Base-by-base conservation (phyloP, 2,329 filamentous ascomycete species). In the Calonectria hawksworthii region DNA sequence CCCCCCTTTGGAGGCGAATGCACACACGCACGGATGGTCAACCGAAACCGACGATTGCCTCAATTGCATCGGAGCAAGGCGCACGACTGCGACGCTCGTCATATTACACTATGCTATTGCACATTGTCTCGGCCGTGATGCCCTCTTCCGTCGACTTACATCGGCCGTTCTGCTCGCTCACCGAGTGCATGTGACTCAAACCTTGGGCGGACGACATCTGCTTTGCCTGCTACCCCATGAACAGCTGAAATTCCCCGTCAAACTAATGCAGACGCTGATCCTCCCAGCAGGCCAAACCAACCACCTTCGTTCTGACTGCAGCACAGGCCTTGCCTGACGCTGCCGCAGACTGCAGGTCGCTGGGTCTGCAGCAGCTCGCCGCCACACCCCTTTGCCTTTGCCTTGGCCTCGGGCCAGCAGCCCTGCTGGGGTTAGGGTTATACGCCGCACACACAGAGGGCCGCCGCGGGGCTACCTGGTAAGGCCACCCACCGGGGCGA, bases 231-330 rank as follows among this genome's bases (percentile, higher is more conserved):
- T 74, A 67, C 69, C 63, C 78, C 79, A 81, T 81, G 79, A 74
- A 75, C 75, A 81, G 79, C 79, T 81, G 79, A 80, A 79, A 52
- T 74, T 66, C 68, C 72, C 77, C 74, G 51, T 47, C 69, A 72
- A 70, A 66, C 78, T 75, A 80, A 75, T 79, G 76, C 76, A 68
- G 61, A 67, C 68, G 73, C 72, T 69, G 73, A 77, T 75, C 72
- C 75, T 61, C 34, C 68, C 59, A 44, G 38, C 63, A 67, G 18
- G 23, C 72, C 34, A 47, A 23, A 65, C 36, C 71, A 70, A 74
- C 52, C 64, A 61, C 44, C 36, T 36, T 44, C 38, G 28, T 59
- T 68, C 65, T 61, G 32, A 76, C 76, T 74, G 75, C 75, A 78
- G 76, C 36, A 59, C 65, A 34, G 69, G 41, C 64, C 64, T 36